Conservation (phyloP, 2,329 filamentous ascomycete genomes). For the Neophaeococcomyces mojaviensis region DNA sequence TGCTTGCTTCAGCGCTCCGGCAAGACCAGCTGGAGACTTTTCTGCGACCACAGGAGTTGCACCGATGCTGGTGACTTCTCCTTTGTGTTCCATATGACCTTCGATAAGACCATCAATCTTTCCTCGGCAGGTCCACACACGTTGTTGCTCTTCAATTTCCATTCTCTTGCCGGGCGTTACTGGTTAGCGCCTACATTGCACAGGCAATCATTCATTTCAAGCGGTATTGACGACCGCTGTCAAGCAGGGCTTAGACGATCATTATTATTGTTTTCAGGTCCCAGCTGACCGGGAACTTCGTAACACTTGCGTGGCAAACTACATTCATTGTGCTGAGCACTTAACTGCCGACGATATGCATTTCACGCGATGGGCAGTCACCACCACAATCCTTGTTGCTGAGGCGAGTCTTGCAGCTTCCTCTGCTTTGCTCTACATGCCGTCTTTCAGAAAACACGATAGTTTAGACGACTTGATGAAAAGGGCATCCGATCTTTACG, state of each 20-base stretch:
- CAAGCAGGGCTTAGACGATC: not conserved
- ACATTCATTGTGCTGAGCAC: not conserved
- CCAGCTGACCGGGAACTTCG: not conserved
- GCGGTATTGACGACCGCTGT: not conserved
- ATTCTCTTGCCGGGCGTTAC: not conserved
- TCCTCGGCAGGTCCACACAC: conserved; percentile 1
- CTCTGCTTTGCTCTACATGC: not conserved
- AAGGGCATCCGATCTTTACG: not conserved
- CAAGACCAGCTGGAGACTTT: not conserved
- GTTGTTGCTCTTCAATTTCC: conserved; percentile 1
- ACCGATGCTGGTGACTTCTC: not conserved
- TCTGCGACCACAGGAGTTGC: conserved; percentile 2
- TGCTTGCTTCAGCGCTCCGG: not conserved
- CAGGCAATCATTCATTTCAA: not conserved
- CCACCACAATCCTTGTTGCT: not conserved
- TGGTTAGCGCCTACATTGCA: conserved; percentile 1
- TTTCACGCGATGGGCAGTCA: conserved; percentile 1
- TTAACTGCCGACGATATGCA: not conserved
- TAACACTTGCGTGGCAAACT: too few species aligned
- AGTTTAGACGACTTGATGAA: not conserved
- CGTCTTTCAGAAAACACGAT: not conserved
- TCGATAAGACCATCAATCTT: conserved; percentile 4
- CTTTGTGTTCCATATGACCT: not conserved
- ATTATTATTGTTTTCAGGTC: not conserved
- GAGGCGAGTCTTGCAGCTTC: conserved; percentile 6